Conservation (phyloP, 192 early-diverging fungal genomes). For the Rhizophagus clarus region DNA sequence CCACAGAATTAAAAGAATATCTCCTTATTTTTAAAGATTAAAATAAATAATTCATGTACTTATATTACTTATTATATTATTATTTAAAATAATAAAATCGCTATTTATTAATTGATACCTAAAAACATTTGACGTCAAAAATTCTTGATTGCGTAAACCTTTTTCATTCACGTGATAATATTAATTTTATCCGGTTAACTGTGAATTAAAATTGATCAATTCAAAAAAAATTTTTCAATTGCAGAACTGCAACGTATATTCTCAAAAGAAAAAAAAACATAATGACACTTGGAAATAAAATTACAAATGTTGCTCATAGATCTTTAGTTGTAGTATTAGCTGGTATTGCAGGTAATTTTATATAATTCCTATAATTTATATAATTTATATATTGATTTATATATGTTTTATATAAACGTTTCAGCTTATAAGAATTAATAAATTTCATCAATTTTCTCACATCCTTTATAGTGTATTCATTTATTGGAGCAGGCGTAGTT, state of each 20-base stretch:
- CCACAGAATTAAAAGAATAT: conserved; percentile 34
- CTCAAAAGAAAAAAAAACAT: not conserved
- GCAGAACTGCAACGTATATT: no score
- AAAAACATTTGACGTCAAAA: no score
- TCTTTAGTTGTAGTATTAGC: not conserved
- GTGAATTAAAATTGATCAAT: no score
- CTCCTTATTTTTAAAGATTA: no score
- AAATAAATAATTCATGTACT: no score
- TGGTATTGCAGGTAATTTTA: not conserved
- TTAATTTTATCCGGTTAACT: no score
- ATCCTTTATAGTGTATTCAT: not conserved
- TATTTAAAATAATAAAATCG: not conserved
- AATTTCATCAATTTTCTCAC: not conserved
- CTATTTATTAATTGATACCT: no score
- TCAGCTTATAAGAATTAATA: not conserved
- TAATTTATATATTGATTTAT: no score
- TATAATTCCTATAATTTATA: no score
- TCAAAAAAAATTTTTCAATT: no score
- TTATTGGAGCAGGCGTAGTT: not conserved
- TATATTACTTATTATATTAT: no score
- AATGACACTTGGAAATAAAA: not conserved
- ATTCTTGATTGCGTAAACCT: conserved; percentile 42
- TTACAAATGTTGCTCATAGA: not conserved
- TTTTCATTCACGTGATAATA: no score
- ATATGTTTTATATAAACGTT: not conserved